These are phyloP conservation scores for Neurospora tetrasperma DNA, from an alignment of 495 filamentous ascomycete species.

Conservation along the genomic window DNA sequence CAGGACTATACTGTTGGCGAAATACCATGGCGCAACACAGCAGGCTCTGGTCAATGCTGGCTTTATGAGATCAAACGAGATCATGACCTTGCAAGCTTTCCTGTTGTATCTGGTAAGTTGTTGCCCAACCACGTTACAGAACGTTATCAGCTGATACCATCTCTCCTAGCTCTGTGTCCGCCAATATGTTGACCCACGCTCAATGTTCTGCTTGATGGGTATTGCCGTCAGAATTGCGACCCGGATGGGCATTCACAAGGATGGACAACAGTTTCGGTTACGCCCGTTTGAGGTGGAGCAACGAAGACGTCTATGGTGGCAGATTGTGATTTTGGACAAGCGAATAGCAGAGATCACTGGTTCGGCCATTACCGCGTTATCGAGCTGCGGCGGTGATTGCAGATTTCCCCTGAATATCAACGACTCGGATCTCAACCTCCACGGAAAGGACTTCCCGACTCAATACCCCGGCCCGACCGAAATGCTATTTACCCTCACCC, in stretches of 20 bases:
- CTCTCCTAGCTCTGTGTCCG: constrained; percentile 30
- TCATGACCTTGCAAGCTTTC: constrained; percentile 45
- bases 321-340: constrained; percentile 53
- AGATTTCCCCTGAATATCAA: constrained; percentile 46
- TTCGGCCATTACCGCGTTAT: constrained; percentile 50
- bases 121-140: neutral
- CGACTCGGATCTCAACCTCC: constrained; percentile 42
- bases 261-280: constrained; percentile 49
- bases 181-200: constrained; percentile 38
- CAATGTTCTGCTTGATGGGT: constrained; percentile 45
- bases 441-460: constrained; percentile 34
- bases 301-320: constrained; percentile 63
- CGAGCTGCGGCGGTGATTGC: constrained; percentile 33
- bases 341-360: constrained; percentile 55
- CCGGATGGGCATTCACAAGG: constrained; percentile 55
- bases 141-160: constrained; percentile 8
- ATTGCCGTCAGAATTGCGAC: constrained; percentile 60
- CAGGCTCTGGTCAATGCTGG: constrained; percentile 47
- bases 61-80: constrained; percentile 45
- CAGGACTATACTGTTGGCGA: constrained; percentile 30
- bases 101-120: constrained; percentile 43
- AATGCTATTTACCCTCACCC: constrained; percentile 40
- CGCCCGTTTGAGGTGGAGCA: constrained; percentile 60
- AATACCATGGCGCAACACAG: constrained; percentile 41
- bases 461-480: constrained; percentile 37